A percentile compares a stretch with the other conserved stretches of the same genome.
Conservation (phyloP, 768 basidiomycete genomes). For the Fomitopsis pulvina region DNA sequence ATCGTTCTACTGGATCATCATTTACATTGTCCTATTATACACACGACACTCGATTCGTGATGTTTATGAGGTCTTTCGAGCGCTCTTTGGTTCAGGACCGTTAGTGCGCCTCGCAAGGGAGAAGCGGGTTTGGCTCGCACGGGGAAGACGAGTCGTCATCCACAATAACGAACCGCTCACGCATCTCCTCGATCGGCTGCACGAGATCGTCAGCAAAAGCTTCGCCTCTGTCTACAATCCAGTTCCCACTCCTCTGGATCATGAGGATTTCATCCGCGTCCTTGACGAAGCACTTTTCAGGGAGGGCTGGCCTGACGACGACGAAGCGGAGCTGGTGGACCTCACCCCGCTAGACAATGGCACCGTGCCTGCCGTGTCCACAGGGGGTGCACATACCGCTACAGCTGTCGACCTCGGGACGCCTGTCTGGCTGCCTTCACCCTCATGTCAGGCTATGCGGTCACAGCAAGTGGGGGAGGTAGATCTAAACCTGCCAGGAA, state of each 20-base stretch:
- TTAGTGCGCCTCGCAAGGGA: not conserved
- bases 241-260: not conserved
- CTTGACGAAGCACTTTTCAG: not conserved
- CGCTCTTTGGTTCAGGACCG: not conserved
- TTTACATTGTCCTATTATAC: not conserved
- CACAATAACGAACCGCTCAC: not conserved
- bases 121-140: not conserved
- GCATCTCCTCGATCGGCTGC: not conserved
- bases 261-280: not conserved
- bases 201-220: not conserved
- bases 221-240: not conserved
- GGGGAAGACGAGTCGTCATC: not conserved
- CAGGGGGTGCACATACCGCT: no score
- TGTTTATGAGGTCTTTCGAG: not conserved
- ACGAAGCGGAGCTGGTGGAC: no score
- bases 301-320: conserved; percentile 1
- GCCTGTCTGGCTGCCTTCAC: no score
- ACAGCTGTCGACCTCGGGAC: no score
- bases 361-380: no score
- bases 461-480: no score
- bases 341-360: no score
- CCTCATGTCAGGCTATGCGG: no score
- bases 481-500: no score
- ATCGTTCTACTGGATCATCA: conserved; percentile 9
- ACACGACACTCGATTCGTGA: not conserved